Evolutionary conservation across 73 alveolate genomes (phyloP).

Genomic region (Paramecium tetraurelia): DNA sequence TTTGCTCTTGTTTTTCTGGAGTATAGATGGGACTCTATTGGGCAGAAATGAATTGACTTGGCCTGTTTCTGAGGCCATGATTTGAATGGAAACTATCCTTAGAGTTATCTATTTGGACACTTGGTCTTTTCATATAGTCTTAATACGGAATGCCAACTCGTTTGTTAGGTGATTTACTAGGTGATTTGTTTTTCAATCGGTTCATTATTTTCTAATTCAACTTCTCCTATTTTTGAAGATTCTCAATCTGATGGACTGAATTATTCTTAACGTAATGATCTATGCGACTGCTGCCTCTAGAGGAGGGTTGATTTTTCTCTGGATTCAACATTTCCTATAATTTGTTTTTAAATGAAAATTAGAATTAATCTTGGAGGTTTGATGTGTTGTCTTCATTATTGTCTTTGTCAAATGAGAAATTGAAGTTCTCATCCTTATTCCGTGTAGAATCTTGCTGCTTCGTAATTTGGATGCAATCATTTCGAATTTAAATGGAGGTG

Average conservation of each 20-base stretch:
- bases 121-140: neutral
- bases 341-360: slow-evolving; percentile 24
- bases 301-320: neutral
- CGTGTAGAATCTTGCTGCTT: neutral
- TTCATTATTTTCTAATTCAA: neutral
- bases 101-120: neutral
- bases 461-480: neutral
- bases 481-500: neutral
- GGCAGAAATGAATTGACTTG: neutral
- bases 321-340: neutral
- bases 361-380: neutral
- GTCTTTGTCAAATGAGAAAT: slow-evolving; percentile 16
- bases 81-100: neutral
- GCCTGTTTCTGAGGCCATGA: neutral
- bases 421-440: neutral
- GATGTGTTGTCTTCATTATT: neutral
- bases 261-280: neutral
- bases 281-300: neutral
- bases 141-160: neutral
- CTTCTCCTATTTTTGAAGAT: neutral
- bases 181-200: neutral
- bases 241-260: neutral
- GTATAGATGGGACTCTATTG: neutral
- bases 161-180: neutral
- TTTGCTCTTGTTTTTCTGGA: neutral